These are phyloP conservation scores for Solanum rostratum DNA, from an alignment of 257 asterid genomes.

Conservation along the genomic window DNA sequence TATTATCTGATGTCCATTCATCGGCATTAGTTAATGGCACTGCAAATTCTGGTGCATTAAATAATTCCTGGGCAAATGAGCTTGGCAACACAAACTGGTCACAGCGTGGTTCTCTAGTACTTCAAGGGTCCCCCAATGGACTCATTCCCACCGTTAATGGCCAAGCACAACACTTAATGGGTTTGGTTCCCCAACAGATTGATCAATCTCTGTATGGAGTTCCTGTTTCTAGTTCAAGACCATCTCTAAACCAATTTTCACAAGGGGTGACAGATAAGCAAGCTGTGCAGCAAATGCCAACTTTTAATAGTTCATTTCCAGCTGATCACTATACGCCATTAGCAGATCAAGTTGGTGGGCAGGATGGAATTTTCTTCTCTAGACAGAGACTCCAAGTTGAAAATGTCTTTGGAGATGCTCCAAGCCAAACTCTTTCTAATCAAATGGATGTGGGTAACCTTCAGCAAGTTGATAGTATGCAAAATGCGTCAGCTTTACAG, in stretches of 20 bases:
- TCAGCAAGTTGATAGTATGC: constrained; percentile 31
- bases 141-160: constrained; percentile 38
- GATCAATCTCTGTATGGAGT: constrained; percentile 87
- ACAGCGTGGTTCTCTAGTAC: constrained; percentile 36
- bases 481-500: constrained; percentile 20
- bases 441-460: constrained; percentile 20
- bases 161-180: constrained; percentile 37
- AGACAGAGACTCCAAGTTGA: constrained; percentile 35
- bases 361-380: constrained; percentile 26
- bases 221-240: constrained; percentile 75
- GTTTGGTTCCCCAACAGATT: constrained; percentile 49
- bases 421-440: constrained; percentile 17
- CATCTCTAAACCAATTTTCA: constrained; percentile 41
- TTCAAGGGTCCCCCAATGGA: constrained; percentile 54
- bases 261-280: constrained; percentile 38
- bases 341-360: constrained; percentile 26
- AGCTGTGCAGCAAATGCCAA: constrained; percentile 32
- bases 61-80: constrained; percentile 43
- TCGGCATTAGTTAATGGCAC: constrained; percentile 26
- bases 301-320: constrained; percentile 27
- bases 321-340: constrained; percentile 27
- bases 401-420: constrained; percentile 21
- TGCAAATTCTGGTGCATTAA: constrained; percentile 36
- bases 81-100: constrained; percentile 50
- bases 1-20: constrained; percentile 50